These are phyloP conservation scores for Tricholoma saponaceum DNA, from an alignment of 768 basidiomycete genomes.

Conservation along the genomic window DNA sequence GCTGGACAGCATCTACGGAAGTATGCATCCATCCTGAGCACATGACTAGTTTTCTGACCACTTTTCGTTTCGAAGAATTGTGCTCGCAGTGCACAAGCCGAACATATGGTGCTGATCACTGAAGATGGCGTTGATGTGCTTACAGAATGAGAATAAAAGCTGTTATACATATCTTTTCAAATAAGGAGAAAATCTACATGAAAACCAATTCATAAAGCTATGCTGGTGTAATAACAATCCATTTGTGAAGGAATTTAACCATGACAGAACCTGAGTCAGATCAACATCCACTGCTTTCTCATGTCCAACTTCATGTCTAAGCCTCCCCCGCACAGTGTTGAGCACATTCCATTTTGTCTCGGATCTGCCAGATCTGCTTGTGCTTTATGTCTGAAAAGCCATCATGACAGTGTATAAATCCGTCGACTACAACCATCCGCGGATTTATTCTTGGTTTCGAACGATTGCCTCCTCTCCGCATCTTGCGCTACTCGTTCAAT, in stretches of 20 bases:
- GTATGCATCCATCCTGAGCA: constrained; percentile 31
- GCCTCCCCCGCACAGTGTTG: too few relatives aligned
- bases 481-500: too few relatives aligned
- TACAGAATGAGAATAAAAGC: constrained; percentile 43
- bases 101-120: constrained; percentile 87
- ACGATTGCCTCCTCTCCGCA: too few relatives aligned
- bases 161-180: constrained; percentile 2
- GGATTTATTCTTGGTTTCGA: too few relatives aligned
- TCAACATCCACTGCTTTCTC: constrained; percentile 48
- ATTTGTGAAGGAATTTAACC: constrained; percentile 66
- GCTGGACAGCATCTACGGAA: constrained; percentile 91
- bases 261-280: constrained; percentile 54
- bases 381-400: too few relatives aligned
- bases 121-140: constrained; percentile 74
- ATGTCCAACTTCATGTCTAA: too few relatives aligned
- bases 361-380: too few relatives aligned
- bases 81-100: constrained; percentile 79
- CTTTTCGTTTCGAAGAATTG: constrained; percentile 53
- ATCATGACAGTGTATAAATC: too few relatives aligned
- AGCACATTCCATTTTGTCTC: too few relatives aligned
- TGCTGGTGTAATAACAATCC: constrained; percentile 41
- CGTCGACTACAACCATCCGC: too few relatives aligned
- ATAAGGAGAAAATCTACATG: not conserved
- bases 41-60: not conserved
- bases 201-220: constrained; percentile 17